Evolutionary conservation across 2,329 filamentous ascomycete genomes (phyloP).

Genomic region (Phoma sp.): DNA sequence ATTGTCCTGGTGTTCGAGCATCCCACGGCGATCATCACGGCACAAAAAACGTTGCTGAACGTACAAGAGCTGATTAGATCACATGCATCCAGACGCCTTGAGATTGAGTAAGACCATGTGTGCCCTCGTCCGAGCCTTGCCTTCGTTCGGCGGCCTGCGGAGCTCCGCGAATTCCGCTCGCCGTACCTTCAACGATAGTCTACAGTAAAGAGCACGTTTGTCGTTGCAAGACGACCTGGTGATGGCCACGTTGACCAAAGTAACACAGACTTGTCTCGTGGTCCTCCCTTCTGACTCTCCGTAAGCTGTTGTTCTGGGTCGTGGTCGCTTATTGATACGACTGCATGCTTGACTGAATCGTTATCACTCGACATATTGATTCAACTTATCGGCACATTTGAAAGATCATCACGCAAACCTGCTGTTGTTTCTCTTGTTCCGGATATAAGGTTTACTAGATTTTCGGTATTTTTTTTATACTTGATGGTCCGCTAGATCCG

Average conservation of each 20-base stretch:
- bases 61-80: conserved; percentile 37
- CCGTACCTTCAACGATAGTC: neutral
- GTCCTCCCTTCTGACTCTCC: neutral
- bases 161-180: conserved; percentile 14
- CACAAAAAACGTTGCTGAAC: conserved; percentile 36
- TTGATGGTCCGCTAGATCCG: neutral
- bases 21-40: conserved; percentile 31
- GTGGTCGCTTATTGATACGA: neutral
- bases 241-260: conserved; percentile 2
- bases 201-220: neutral
- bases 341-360: neutral
- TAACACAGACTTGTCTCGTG: neutral
- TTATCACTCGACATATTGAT: neutral
- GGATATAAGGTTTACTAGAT: too few relatives aligned
- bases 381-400: neutral
- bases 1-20: conserved; percentile 38
- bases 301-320: neutral
- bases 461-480: too few relatives aligned
- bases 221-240: neutral
- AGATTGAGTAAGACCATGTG: neutral
- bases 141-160: conserved; percentile 22
- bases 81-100: conserved; percentile 4
- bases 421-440: too few relatives aligned
- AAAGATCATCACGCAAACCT: too few relatives aligned
- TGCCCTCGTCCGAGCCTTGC: neutral